Percentiles rank a stretch among this genome's conserved stretches.
Conservation (phyloP, 768 basidiomycete species). For the Cystobasidium tubakii region DNA sequence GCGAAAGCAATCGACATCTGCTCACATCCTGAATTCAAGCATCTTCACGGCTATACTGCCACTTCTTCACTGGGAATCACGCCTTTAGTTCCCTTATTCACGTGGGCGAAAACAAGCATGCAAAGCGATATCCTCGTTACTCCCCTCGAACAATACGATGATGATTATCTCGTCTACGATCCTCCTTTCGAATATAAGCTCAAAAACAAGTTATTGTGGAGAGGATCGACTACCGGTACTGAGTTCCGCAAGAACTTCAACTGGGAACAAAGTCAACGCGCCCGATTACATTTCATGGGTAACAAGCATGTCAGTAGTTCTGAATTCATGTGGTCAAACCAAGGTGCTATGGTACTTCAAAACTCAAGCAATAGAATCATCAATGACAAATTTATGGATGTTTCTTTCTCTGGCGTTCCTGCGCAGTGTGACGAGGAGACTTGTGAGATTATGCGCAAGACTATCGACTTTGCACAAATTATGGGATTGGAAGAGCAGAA, state of each 20-base stretch:
- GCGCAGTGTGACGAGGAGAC: slow-evolving; percentile 64
- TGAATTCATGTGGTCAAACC: slow-evolving; percentile 50
- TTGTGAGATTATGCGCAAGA: slow-evolving; percentile 46
- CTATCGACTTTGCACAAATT: slow-evolving; percentile 59
- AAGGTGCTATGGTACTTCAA: slow-evolving; percentile 55
- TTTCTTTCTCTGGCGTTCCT: slow-evolving; percentile 72
- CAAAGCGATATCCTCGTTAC: slow-evolving; percentile 87
- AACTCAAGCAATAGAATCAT: slow-evolving; percentile 49
- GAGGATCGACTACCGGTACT: slow-evolving; percentile 52
- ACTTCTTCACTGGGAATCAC: slow-evolving; percentile 41
- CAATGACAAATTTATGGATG: slow-evolving; percentile 78
- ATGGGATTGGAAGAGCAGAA: slow-evolving; percentile 54
- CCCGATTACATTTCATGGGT: slow-evolving; percentile 51
- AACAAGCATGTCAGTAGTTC: slow-evolving; percentile 40
- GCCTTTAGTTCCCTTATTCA: slow-evolving; percentile 59
- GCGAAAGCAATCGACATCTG: slow-evolving; percentile 43
- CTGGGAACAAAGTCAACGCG: slow-evolving; percentile 51
- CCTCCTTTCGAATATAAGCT: slow-evolving; percentile 50
- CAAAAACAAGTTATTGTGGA: slow-evolving; percentile 50
- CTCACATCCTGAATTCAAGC: slow-evolving; percentile 45
- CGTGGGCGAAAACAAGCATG: slow-evolving; percentile 75
- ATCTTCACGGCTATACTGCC: slow-evolving; percentile 45
- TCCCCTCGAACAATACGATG: slow-evolving; percentile 82
- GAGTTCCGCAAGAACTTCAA: slow-evolving; percentile 49
- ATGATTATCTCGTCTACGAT: slow-evolving; percentile 45